These are phyloP conservation scores for Syzygium malaccense DNA, from an alignment of 441 rosid genomes.

Conservation along the genomic window DNA sequence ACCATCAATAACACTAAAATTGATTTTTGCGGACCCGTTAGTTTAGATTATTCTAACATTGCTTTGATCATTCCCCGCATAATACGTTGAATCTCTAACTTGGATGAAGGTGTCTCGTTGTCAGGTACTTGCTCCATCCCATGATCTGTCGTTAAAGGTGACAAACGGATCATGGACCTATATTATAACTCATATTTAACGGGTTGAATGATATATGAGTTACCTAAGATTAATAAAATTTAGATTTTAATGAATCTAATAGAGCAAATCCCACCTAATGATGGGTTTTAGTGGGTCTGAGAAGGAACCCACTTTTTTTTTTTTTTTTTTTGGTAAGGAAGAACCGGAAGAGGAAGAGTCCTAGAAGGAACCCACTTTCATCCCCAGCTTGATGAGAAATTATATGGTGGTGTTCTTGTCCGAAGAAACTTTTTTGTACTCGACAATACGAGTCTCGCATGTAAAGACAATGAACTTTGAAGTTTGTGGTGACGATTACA, in stretches of 20 bases:
- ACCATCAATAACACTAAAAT: background rate
- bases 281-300: background rate
- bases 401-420: background rate
- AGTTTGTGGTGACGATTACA: too few relatives aligned
- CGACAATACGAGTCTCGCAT: background rate
- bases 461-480: too few relatives aligned
- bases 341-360: too few relatives aligned
- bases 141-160: background rate
- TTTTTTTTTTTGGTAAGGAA: too few relatives aligned
- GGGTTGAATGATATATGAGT: background rate
- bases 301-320: too few relatives aligned
- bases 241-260: background rate
- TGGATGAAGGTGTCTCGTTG: background rate
- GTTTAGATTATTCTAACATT: too few relatives aligned
- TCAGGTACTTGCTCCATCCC: background rate
- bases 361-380: background rate
- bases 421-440: background rate
- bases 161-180: background rate
- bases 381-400: too few relatives aligned
- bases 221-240: background rate
- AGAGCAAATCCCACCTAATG: background rate
- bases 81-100: background rate
- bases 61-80: background rate
- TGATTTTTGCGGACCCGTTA: background rate
- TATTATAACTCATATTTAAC: background rate